Evolutionary conservation across 768 basidiomycete species (phyloP).

Genomic region (Paxillus ammoniavirescens): DNA sequence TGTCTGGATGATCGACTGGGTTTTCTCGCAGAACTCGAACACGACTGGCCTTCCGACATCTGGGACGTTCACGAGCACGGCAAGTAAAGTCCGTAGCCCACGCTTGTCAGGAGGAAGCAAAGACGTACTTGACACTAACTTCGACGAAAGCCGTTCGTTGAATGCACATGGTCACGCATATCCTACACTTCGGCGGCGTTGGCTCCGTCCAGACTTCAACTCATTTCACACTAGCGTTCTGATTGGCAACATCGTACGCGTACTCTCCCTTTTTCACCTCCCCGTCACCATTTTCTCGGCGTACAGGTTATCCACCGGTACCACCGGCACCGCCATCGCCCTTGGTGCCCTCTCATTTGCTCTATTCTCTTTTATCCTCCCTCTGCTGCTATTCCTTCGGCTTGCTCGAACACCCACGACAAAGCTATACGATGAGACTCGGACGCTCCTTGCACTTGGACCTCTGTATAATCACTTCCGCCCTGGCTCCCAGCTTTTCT

Average conservation of each 20-base stretch:
- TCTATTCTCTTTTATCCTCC: conserved; percentile 75
- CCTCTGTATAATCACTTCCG: conserved; percentile 95
- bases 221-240: conserved; percentile 81
- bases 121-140: conserved; percentile 43
- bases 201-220: conserved; percentile 54
- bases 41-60: conserved; percentile 17
- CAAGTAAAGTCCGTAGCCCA: conserved; percentile 34
- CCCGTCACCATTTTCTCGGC: conserved; percentile 91
- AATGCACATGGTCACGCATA: conserved; percentile 22
- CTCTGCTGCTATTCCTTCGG: conserved; percentile 71
- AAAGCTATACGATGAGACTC: conserved; percentile 93
- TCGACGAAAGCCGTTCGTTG: conserved; percentile 31
- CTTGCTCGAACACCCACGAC: conserved; percentile 78
- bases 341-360: conserved; percentile 83
- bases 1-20: conserved; percentile 70
- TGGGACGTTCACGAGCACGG: conserved; percentile 11
- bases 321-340: conserved; percentile 58
- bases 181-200: conserved; percentile 30
- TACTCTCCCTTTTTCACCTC: conserved; percentile 91
- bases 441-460: conserved; percentile 86
- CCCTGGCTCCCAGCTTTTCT: conserved; percentile 88
- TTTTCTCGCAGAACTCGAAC: conserved; percentile 32
- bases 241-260: conserved; percentile 88
- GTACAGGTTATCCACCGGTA: conserved; percentile 51
- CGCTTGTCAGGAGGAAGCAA: conserved; percentile 47